Evolutionary conservation across 2,329 filamentous ascomycete genomes (phyloP).

Genomic region (Hymenoscyphus linearis): DNA sequence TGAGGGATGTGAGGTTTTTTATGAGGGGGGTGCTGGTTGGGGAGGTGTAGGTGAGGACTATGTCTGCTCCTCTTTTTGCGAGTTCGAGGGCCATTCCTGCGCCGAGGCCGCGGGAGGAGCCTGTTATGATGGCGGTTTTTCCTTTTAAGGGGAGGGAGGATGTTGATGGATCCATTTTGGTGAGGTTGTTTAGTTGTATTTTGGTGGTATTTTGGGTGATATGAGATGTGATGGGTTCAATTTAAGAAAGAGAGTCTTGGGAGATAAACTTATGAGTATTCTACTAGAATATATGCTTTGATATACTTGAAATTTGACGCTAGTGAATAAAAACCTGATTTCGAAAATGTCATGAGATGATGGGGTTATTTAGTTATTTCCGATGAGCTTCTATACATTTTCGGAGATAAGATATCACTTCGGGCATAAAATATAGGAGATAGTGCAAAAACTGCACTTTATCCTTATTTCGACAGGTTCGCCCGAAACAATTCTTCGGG

Average conservation of each 20-base stretch:
- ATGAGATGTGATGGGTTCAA: background rate
- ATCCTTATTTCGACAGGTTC: too few species aligned
- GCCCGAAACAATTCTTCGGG: too few species aligned
- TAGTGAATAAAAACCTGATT: background rate
- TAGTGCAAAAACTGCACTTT: too few species aligned
- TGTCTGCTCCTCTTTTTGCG: conserved; percentile 15
- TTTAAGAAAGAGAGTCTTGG: background rate
- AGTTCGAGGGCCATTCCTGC: conserved; percentile 15
- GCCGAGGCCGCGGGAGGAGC: conserved; percentile 16
- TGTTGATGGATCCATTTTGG: too few species aligned
- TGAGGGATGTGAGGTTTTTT: background rate
- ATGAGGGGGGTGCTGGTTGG: conserved; percentile 5
- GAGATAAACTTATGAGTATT: background rate
- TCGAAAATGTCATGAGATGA: background rate
- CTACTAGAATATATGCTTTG: background rate
- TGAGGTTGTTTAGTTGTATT: background rate
- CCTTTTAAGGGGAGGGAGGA: background rate
- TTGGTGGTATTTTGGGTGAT: background rate
- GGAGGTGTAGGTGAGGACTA: conserved; percentile 10
- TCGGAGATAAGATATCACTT: background rate
- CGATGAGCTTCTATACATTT: background rate
- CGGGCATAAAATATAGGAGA: background rate
- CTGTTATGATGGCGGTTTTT: conserved; percentile 17
- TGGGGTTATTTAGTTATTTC: background rate
- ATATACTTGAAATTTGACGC: background rate